Evolutionary conservation across 495 filamentous ascomycete genomes (phyloP).

Genomic region (Xylaria intraflava): DNA sequence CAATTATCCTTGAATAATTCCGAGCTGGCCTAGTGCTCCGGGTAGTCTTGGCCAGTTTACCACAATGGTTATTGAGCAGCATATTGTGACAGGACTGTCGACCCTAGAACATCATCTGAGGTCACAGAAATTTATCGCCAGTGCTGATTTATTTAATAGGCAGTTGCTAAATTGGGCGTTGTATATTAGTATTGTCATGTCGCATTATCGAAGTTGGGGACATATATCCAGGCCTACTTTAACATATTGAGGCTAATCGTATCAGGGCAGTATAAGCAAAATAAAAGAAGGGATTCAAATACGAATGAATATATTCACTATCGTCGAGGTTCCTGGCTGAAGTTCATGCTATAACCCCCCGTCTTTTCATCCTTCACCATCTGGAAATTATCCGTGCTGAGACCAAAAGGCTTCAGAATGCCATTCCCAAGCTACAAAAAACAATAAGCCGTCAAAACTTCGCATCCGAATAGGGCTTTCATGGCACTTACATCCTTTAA

Average conservation of each 20-base stretch:
- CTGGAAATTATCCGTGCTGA: conserved; percentile 89
- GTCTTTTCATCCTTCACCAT: conserved; percentile 85
- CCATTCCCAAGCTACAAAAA: conserved; percentile 71
- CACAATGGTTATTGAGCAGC: too few relatives aligned
- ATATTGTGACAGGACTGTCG: too few relatives aligned
- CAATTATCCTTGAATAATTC: too few relatives aligned
- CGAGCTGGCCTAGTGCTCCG: too few relatives aligned
- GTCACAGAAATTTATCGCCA: too few relatives aligned
- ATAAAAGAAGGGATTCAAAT: too few relatives aligned
- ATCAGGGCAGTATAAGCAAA: neutral
- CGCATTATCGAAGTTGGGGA: too few relatives aligned
- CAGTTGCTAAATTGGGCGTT: too few relatives aligned
- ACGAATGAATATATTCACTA: neutral
- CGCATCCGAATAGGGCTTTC: neutral
- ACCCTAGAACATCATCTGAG: too few relatives aligned
- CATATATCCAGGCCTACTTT: neutral
- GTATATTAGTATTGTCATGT: too few relatives aligned
- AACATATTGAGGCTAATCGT: neutral
- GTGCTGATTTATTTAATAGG: too few relatives aligned
- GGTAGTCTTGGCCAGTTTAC: too few relatives aligned
- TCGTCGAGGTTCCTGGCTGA: conserved; percentile 39
- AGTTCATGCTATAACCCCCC: conserved; percentile 90
- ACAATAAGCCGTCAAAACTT: neutral
- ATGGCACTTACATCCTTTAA: conserved; percentile 66
- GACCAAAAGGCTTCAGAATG: conserved; percentile 83